Evolutionary conservation across 2,329 filamentous ascomycete species (phyloP).

Genomic region (Alternaria sp.): DNA sequence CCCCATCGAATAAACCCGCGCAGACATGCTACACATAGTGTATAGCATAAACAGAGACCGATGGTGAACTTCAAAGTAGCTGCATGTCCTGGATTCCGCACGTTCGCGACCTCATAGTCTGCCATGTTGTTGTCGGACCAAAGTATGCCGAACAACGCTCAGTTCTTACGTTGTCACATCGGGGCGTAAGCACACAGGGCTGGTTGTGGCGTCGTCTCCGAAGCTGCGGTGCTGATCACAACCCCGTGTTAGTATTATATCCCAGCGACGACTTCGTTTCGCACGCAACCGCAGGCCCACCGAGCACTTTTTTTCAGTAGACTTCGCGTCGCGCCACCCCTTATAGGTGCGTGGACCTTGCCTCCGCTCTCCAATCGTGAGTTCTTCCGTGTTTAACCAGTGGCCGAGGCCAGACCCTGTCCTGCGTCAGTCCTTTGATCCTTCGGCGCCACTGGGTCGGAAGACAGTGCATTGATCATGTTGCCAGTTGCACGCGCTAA

Average conservation of each 20-base stretch:
- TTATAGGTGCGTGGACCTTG: background rate
- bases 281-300: background rate
- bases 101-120: background rate
- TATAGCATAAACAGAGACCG: slow-evolving; percentile 22
- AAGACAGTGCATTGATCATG: background rate
- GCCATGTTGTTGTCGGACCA: background rate
- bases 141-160: background rate
- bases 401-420: background rate
- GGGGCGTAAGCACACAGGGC: background rate
- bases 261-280: background rate
- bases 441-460: background rate
- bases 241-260: background rate
- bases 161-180: background rate
- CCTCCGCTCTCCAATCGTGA: background rate
- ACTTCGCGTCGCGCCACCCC: background rate
- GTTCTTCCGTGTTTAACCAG: background rate
- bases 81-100: slow-evolving; percentile 7
- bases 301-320: background rate
- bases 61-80: slow-evolving; percentile 15
- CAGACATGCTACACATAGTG: slow-evolving; percentile 17
- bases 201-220: slow-evolving; percentile 3
- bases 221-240: background rate
- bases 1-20: slow-evolving; percentile 20
- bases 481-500: background rate
- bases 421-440: background rate